phyloP scores from a whole-genome alignment of 345 rosid species.

The Ailanthus altissimus region DNA sequence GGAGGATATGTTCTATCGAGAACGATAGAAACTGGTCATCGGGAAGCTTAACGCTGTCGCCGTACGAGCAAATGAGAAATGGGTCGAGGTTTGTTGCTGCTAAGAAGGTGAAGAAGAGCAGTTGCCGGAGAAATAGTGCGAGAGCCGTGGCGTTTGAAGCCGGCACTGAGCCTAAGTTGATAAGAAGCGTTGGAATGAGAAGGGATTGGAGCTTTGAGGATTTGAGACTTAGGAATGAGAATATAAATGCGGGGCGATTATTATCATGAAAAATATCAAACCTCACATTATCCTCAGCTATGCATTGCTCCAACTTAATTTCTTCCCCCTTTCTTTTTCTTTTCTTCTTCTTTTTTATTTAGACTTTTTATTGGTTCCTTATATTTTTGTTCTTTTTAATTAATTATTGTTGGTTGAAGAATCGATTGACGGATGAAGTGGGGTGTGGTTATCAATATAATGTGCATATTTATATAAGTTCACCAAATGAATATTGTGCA shows the following conservation, averaged over 20 bases:
- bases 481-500: not conserved
- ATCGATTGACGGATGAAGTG: constrained; percentile 3
- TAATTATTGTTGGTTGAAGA: not conserved
- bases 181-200: constrained; percentile 80
- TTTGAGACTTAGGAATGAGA: constrained; percentile 34
- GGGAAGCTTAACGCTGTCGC: constrained; percentile 31
- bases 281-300: not conserved
- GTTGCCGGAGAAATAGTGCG: constrained; percentile 41
- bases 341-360: not conserved
- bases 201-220: constrained; percentile 98
- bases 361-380: not conserved
- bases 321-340: not conserved
- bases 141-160: constrained; percentile 29
- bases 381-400: not conserved
- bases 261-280: not conserved
- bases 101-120: constrained; percentile 37
- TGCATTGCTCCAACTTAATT: not conserved
- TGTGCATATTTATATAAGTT: not conserved
- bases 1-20: constrained; percentile 20
- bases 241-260: not conserved
- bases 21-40: constrained; percentile 47
- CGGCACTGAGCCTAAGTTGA: constrained; percentile 55
- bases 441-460: constrained; percentile 3
- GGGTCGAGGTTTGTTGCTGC: constrained; percentile 21
- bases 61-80: constrained; percentile 29